Base-by-base conservation (phyloP, 73 alveolate genomes). In the Effrenium voratum region DNA sequence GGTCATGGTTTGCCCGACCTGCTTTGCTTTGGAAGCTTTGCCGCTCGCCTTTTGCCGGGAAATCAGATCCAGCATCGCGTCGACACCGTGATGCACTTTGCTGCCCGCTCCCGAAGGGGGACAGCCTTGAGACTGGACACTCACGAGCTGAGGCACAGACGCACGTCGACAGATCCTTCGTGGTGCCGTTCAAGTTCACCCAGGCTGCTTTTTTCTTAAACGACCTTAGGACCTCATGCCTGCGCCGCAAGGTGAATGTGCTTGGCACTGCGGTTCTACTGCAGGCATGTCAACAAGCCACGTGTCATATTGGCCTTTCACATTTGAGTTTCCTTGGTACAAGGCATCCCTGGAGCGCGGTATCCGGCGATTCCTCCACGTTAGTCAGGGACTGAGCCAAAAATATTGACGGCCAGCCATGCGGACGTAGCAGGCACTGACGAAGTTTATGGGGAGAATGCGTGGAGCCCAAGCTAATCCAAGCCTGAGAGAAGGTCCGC, bases 1-100 rank as follows among this genome's bases (percentile, higher is more conserved):
- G 90, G 46, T 66, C 8, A n/a, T 79, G 90, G 90, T 30, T 30
- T 57, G 72, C 72, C 72, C 28, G 72, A 30, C 72, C 28, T n/a
- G n/a, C n/a, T 57, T 57, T 22, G 28, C 72, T 22, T 57, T 57
- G 16, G 72, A 30, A 22, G n/a, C 72, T 22, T 57, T 22, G 72
- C 16, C 28, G 72, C 28, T 30, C 72, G 28, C 16, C 1, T 57
- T 57, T 30, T 22, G 72, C 72, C 16, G 1, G n/a, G n/a, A 32
- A 16, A 43, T 22, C 47, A 85, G 94, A 60, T 59, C 47, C 49
- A 70, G 2, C 82, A 87, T 47, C 95, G 63, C 70, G 70, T 87
- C 22, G 95, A 87, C 68, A 87, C 95, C 26, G 95, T 87, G 52
- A 87, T 87, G 95, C 95, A 87, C 95, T 87, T 87, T 28, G 95